Conservation (phyloP, 495 filamentous ascomycete genomes). For the Penicillium manginii region DNA sequence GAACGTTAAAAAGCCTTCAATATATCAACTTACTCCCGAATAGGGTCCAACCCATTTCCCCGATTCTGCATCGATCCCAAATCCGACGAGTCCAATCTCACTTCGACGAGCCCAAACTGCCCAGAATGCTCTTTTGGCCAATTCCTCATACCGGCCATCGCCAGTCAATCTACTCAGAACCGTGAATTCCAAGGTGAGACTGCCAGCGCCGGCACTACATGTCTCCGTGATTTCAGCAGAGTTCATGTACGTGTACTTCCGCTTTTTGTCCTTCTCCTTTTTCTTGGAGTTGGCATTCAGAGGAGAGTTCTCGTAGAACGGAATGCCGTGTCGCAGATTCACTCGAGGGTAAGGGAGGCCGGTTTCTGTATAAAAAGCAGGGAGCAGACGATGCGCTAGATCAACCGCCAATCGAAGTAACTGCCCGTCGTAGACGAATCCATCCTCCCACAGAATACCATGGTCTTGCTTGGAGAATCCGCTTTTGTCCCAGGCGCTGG, state of each 20-base stretch:
- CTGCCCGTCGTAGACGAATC: conserved; percentile 87
- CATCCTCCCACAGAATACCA: conserved; percentile 72
- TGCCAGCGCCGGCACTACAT: conserved; percentile 94
- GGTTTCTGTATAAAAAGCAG: conserved; percentile 86
- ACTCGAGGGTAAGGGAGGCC: conserved; percentile 94
- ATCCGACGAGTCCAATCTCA: conserved; percentile 83
- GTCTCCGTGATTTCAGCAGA: conserved; percentile 85
- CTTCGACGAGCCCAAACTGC: conserved; percentile 89
- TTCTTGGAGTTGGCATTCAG: conserved; percentile 48
- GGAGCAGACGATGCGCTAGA: conserved; percentile 79
- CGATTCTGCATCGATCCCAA: conserved; percentile 88
- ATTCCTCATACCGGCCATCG: conserved; percentile 81
- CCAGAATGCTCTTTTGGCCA: conserved; percentile 93
- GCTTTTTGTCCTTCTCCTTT: conserved; percentile 7
- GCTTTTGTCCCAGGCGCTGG: conserved; percentile 44
- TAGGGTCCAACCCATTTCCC: conserved; percentile 88
- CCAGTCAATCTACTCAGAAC: conserved; percentile 87
- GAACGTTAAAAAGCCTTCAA: background rate
- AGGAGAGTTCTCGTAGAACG: conserved; percentile 84
- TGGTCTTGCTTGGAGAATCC: conserved; percentile 36
- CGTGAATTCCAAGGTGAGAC: conserved; percentile 89
- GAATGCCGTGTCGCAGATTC: conserved; percentile 88
- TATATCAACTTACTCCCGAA: conserved; percentile 60
- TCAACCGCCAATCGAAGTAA: conserved; percentile 84
- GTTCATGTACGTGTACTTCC: conserved; percentile 19